Base-by-base conservation (phyloP, 495 filamentous ascomycete species). In the Bacidia rubella region DNA sequence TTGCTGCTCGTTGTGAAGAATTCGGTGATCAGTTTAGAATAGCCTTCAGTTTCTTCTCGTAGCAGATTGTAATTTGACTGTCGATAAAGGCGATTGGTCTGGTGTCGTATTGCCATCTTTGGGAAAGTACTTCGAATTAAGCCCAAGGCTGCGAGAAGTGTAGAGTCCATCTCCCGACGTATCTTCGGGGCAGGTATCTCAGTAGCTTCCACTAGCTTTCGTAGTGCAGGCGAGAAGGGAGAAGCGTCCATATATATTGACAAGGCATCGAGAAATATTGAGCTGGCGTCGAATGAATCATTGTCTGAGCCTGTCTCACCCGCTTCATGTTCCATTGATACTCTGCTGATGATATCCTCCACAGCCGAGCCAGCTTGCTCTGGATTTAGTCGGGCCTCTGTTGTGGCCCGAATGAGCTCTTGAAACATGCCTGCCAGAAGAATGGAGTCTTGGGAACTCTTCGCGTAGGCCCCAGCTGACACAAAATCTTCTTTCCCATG, bases 51-150 rank as follows among this genome's bases (percentile, higher is more conserved):
- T 66, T 99, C 93, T 71, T 99, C 93, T 26, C 93, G 78, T 17
- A 99, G 71, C 2, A 99, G 71, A 60, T 99, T 99, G 70, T 95
- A 95, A 62, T 93, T 96, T 1, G 88, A 86, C 63, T 97, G 93
- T 43, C 88, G 83, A 61, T 99, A 99, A 2, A 97, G 78, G 17
- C 90, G 68, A 59, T 92, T 88, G 7, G 93, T 99, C 49, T 87
- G 82, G 57, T 93, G 87, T 49, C 90, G 81, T 55, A 94, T 85
- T 2, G 81, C 83, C 61, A 90, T 79, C 46, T 82, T 78, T n/a
- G 75, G 70, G 62, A 96, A 99, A 0, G 82, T 86, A 3, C 81
- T 78, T n/a, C 87, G 81, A 45, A 95, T 85, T 47, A 99, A 69
- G 10, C 81, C 79, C 17, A 95, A 70, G 2, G 78, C 71, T 58